These are phyloP conservation scores for Lentinula novae-zelandiae DNA, from an alignment of 1,284 basidiomycete genomes.

Conservation along the genomic window DNA sequence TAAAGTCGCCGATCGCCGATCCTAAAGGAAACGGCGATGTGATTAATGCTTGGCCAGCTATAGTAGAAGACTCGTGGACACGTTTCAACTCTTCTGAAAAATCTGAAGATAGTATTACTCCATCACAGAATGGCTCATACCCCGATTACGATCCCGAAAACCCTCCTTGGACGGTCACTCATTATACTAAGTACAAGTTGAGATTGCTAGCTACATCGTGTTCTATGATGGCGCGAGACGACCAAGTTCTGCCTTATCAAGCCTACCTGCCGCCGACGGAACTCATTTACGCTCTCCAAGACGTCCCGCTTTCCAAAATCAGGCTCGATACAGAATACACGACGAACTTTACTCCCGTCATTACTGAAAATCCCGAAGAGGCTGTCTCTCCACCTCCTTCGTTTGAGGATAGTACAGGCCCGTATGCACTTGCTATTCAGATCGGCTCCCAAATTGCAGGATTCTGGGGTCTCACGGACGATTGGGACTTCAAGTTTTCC, in stretches of 20 bases:
- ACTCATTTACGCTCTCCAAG: slow-evolving; percentile 45
- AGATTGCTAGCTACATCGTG: slow-evolving; percentile 57
- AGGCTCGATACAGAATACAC: slow-evolving; percentile 38
- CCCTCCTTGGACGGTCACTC: slow-evolving; percentile 53
- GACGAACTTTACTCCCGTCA: slow-evolving; percentile 48
- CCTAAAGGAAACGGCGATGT: slow-evolving; percentile 32
- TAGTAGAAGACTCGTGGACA: slow-evolving; percentile 47
- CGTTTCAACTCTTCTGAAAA: slow-evolving; percentile 25
- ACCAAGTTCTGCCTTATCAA: slow-evolving; percentile 66
- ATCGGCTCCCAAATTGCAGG: slow-evolving; percentile 55
- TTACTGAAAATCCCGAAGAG: slow-evolving; percentile 16
- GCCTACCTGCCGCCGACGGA: slow-evolving; percentile 50
- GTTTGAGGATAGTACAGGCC: slow-evolving; percentile 45
- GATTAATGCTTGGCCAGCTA: slow-evolving; percentile 69
- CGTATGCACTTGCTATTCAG: slow-evolving; percentile 66
- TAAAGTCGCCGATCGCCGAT: slow-evolving; percentile 48
- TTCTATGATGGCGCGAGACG: slow-evolving; percentile 43
- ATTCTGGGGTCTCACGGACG: slow-evolving; percentile 68
- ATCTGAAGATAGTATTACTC: too few species aligned
- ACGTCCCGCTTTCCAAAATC: slow-evolving; percentile 41
- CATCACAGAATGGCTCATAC: background rate
- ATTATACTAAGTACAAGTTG: slow-evolving; percentile 58
- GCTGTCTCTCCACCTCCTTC: background rate
- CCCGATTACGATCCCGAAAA: slow-evolving; percentile 1
- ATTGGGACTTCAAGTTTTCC: slow-evolving; percentile 58